These are phyloP conservation scores for thale cress (Arabidopsis thaliana) DNA, from an alignment of 345 rosid species.

Conservation along the genomic window TAIR10.1 NC_003075.7:13507501-13508000, in stretches of 20 bases:
- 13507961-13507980: background rate
- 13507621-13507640: too few species aligned
- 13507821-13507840: background rate
- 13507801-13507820: background rate
- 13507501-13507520: background rate
- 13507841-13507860: background rate
- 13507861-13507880: background rate
- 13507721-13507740: too few species aligned
- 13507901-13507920: background rate
- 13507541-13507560: constrained; percentile 79
- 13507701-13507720: too few species aligned
- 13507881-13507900: background rate
- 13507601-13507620: constrained; percentile 60
- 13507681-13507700: too few species aligned
- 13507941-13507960: too few species aligned
- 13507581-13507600: constrained; percentile 88
- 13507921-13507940: too few species aligned
- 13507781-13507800: too few species aligned
- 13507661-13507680: too few species aligned
- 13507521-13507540: constrained; percentile 69
- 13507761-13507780: too few species aligned
- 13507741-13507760: too few species aligned
- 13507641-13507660: too few species aligned
- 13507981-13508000: background rate
- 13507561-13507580: constrained; percentile 67